Percentiles rank a stretch among this genome's conserved stretches.
Evolutionary conservation across 2,329 filamentous ascomycete genomes (phyloP).

Genomic region (Penicillium italicum): DNA sequence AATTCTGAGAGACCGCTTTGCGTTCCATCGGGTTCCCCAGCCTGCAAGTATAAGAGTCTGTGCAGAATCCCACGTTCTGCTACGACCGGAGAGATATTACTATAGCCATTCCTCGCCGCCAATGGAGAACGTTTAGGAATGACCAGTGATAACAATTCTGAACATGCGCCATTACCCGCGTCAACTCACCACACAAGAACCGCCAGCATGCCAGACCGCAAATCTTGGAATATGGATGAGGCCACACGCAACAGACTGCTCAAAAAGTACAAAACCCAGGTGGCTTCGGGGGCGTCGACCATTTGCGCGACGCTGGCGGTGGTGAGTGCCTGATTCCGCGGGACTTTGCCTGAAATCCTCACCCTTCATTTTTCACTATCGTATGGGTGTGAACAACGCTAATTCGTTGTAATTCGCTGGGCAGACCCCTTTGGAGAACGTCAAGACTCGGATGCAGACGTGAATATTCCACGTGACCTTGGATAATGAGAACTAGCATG

Average conservation of each 20-base stretch:
- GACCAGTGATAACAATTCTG: slow-evolving; percentile 38
- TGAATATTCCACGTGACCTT: slow-evolving; percentile 24
- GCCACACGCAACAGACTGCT: slow-evolving; percentile 42
- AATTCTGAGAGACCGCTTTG: slow-evolving; percentile 49
- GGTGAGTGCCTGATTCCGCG: slow-evolving; percentile 31
- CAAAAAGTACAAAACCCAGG: slow-evolving; percentile 47
- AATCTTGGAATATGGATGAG: slow-evolving; percentile 38
- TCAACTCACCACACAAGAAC: slow-evolving; percentile 34
- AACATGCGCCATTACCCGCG: slow-evolving; percentile 41
- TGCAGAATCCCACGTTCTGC: not conserved
- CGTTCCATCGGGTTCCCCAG: slow-evolving; percentile 51
- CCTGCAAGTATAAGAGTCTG: slow-evolving; percentile 25
- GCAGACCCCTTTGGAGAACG: slow-evolving; percentile 47
- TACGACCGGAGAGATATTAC: slow-evolving; percentile 5
- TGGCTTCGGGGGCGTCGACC: slow-evolving; percentile 45
- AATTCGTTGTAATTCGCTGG: slow-evolving; percentile 1
- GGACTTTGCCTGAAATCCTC: not conserved
- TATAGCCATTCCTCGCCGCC: not conserved
- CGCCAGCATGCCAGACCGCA: slow-evolving; percentile 30
- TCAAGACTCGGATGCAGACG: slow-evolving; percentile 52
- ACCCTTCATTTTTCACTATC: no score
- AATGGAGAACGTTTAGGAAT: slow-evolving; percentile 36
- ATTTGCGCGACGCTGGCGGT: slow-evolving; percentile 45
- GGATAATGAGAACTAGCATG: not conserved
- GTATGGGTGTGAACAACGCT: no score